Evolutionary conservation across 345 rosid genomes (phyloP).

Genomic region (Eucalyptus fibrosa): DNA sequence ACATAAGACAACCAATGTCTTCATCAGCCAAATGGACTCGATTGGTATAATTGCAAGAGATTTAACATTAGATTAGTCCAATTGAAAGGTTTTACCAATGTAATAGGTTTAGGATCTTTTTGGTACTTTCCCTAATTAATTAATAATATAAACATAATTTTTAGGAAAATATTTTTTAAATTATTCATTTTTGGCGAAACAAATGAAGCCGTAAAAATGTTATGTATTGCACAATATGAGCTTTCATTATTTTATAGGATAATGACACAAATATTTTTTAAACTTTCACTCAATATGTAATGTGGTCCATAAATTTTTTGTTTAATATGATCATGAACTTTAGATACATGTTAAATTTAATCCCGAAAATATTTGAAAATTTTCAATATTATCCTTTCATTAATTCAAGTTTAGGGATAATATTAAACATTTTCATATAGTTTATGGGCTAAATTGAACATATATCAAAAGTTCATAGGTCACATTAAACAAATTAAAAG

Average conservation of each 20-base stretch:
- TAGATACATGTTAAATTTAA: too few relatives aligned
- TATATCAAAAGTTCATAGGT: rapidly evolving
- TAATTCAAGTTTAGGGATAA: rapidly evolving
- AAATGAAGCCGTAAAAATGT: rapidly evolving
- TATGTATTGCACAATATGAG: rapidly evolving
- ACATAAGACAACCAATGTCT: rapidly evolving
- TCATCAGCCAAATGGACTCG: rapidly evolving
- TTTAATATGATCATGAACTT: too few relatives aligned
- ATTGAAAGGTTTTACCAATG: too few relatives aligned
- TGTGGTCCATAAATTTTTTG: too few relatives aligned
- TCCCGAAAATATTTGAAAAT: too few relatives aligned
- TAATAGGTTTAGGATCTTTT: not conserved
- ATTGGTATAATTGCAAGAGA: too few relatives aligned
- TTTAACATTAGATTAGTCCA: too few relatives aligned
- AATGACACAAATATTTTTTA: too few relatives aligned
- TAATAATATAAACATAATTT: not conserved
- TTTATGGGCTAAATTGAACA: not conserved
- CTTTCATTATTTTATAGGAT: not conserved
- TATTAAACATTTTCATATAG: too few relatives aligned
- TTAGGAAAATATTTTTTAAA: not conserved
- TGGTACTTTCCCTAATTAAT: not conserved
- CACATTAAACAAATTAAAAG: rapidly evolving
- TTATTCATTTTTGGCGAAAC: not conserved
- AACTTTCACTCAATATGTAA: rapidly evolving
- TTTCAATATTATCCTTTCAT: too few relatives aligned